Conservation (phyloP, 345 rosid species). For the Lepidium sativum region DNA sequence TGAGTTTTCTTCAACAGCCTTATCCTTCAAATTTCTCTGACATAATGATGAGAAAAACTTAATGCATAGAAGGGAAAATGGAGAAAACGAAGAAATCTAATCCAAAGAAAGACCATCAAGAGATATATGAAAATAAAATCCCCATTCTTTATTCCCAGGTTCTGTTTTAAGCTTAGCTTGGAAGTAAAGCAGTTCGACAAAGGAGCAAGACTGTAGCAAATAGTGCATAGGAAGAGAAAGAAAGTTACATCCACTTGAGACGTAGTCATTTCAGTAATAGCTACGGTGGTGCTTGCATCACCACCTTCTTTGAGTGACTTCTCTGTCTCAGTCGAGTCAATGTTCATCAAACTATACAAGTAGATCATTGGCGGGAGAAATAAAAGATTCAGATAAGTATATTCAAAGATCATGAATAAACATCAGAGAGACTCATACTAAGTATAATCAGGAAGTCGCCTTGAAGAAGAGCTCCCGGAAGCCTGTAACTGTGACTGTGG, state of each 20-base stretch:
- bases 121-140: background rate
- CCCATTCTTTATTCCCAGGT: background rate
- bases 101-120: constrained; percentile 1
- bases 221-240: background rate
- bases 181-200: background rate
- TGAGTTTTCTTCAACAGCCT: background rate
- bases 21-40: background rate
- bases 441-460: background rate
- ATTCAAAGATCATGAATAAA: background rate
- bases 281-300: background rate
- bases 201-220: background rate
- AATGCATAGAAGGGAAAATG: background rate
- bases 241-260: constrained; percentile 13
- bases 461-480: background rate
- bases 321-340: background rate
- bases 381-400: background rate
- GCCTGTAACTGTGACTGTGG: background rate
- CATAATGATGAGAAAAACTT: background rate
- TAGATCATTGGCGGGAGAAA: background rate
- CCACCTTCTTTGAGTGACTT: background rate
- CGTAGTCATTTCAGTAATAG: background rate
- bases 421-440: background rate
- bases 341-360: background rate
- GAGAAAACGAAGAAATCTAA: background rate
- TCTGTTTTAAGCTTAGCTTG: background rate